Conservation (phyloP, 129 eudicot species). For the Saposhnikovia divaricata region DNA sequence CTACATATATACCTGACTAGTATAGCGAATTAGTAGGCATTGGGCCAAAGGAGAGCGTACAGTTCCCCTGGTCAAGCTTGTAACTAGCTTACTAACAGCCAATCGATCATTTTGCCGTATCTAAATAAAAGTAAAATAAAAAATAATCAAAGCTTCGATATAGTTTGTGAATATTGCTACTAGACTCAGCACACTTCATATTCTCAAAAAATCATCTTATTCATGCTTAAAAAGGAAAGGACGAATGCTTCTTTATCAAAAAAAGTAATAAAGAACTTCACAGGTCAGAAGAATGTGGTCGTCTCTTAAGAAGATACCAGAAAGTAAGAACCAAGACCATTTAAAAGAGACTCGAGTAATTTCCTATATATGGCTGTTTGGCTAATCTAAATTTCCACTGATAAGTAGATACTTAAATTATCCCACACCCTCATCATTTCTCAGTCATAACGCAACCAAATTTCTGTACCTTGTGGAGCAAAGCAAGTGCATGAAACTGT, state of each 20-base stretch:
- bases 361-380: not conserved
- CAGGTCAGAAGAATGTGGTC: not conserved
- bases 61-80: slow-evolving; percentile 87
- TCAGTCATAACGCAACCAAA: not conserved
- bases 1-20: slow-evolving; percentile 59
- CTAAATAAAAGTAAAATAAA: slow-evolving; percentile 32
- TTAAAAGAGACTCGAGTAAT: not conserved
- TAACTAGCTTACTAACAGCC: slow-evolving; percentile 94
- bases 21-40: slow-evolving; percentile 82
- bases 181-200: not conserved
- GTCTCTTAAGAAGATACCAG: not conserved
- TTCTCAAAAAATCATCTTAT: not conserved
- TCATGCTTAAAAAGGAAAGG: not conserved
- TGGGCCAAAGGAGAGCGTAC: slow-evolving; percentile 98
- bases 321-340: not conserved
- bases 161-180: not conserved
- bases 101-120: slow-evolving; percentile 89
- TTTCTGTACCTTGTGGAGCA: slow-evolving; percentile 72
- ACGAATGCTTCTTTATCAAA: not conserved
- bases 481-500: slow-evolving; percentile 91
- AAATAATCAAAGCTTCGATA: not conserved
- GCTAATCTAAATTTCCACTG: not conserved
- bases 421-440: not conserved
- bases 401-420: not conserved
- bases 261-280: not conserved